A percentile compares a stretch with the other conserved stretches of the same genome.
phyloP scores from a whole-genome alignment of 768 basidiomycete species.

The Crepidotus variabilis region DNA sequence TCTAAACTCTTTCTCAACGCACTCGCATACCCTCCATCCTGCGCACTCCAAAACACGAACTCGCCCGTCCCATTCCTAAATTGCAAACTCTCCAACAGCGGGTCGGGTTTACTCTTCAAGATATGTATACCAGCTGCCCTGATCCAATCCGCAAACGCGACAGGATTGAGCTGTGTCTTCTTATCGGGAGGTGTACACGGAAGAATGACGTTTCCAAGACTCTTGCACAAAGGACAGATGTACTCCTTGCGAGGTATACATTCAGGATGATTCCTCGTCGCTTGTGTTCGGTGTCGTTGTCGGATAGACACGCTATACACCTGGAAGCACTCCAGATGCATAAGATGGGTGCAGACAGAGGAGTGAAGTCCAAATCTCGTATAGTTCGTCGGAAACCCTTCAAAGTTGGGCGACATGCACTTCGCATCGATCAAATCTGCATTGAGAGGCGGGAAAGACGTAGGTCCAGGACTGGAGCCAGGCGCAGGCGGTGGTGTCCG shows the following conservation, averaged over 20 bases:
- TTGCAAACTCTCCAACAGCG: conserved; percentile 66
- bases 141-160: conserved; percentile 86
- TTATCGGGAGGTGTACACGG: conserved; percentile 60
- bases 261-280: conserved; percentile 92
- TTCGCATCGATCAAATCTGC: conserved; percentile 47
- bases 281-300: conserved; percentile 82
- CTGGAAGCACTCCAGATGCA: conserved; percentile 95
- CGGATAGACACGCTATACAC: conserved; percentile 85
- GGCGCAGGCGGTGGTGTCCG: conserved; percentile 27
- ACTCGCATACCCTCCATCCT: conserved; percentile 66
- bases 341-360: conserved; percentile 93
- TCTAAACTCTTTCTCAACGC: conserved; percentile 50
- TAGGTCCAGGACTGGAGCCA: conserved; percentile 11
- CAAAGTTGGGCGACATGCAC: conserved; percentile 50
- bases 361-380: conserved; percentile 84
- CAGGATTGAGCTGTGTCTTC: conserved; percentile 44
- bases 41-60: conserved; percentile 85
- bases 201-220: conserved; percentile 89
- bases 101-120: conserved; percentile 77
- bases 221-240: conserved; percentile 96
- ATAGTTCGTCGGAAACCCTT: conserved; percentile 66
- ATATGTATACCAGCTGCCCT: conserved; percentile 86
- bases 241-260: conserved; percentile 91
- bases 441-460: conserved; percentile 47
- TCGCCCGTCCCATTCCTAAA: conserved; percentile 81